phyloP scores from a whole-genome alignment of 2,329 filamentous ascomycete genomes.

The Onygenales sp. region DNA sequence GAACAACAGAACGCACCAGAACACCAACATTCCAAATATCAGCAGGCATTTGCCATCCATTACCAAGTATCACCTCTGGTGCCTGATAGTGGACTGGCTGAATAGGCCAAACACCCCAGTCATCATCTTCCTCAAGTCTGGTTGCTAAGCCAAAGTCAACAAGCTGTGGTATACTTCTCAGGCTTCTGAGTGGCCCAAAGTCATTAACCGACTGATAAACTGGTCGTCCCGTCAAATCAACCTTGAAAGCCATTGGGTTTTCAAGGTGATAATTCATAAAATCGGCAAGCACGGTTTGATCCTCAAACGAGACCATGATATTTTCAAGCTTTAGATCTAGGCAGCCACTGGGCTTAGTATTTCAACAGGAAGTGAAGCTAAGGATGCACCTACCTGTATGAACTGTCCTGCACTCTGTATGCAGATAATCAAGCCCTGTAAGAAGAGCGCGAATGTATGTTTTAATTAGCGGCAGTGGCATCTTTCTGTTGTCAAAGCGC shows the following conservation, averaged over 20 bases:
- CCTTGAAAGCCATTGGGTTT: conserved; percentile 25
- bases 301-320: conserved; percentile 29
- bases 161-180: conserved; percentile 9
- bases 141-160: conserved; percentile 29
- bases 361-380: conserved; percentile 6
- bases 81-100: conserved; percentile 9
- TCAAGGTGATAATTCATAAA: conserved; percentile 23
- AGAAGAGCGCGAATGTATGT: conserved; percentile 29
- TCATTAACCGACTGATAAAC: conserved; percentile 26
- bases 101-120: conserved; percentile 27
- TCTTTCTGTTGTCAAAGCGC: conserved; percentile 20
- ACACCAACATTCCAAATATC: conserved; percentile 10
- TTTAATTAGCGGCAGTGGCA: conserved; percentile 27
- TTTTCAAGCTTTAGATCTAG: conserved; percentile 38
- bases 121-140: conserved; percentile 31
- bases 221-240: conserved; percentile 21
- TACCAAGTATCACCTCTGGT: conserved; percentile 8
- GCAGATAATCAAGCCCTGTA: conserved; percentile 34
- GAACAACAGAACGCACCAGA: conserved; percentile 10
- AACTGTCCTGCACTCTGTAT: conserved; percentile 31
- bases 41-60: conserved; percentile 5
- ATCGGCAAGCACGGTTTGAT: conserved; percentile 22
- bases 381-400: conserved; percentile 28
- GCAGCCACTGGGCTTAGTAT: conserved; percentile 3
- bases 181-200: conserved; percentile 20